Evolutionary conservation across 1,139 yeast genomes (phyloP), one percentile per base, ranked within the genome.

Genomic region (Nadsonia commutata): DNA sequence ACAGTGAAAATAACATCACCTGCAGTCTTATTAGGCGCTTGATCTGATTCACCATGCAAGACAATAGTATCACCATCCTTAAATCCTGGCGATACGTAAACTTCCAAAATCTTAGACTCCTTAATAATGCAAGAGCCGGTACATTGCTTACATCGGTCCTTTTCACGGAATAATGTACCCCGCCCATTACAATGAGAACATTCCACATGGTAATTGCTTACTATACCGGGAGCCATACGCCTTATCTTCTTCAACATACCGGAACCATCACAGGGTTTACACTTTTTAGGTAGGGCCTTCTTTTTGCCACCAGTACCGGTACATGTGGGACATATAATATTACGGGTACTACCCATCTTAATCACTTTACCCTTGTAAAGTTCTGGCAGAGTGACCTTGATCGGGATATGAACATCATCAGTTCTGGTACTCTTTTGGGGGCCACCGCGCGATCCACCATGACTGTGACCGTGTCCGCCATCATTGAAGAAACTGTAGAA

Each of bases 81-180:
- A 4, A 85, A 71, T 1, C 98, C 97, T 40, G 76, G 76, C 6
- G 76, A 76, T 27, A 90, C 76, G 50, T 78, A 78, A 49, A 90
- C 84, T 55, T 85, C 94, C 48, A 86, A 63, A 18, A 81, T 73
- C 56, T 83, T 80, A 22, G 79, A 72, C 54, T 84, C 86, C 46
- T 78, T 80, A 3, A 66, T 64, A 3, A 75, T 67, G 33, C 79
- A 74, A 3, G 64, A 62, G 2, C 95, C 96, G 16, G 64, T 61
- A 62, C 98, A 90, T 50, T 69, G 69, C 54, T 78, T 81, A 66
- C 98, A 90, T 48, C 70, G 69, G 58, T 86, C 94, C 57, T 80
- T 82, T 20, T 65, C 59, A 45, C 79, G 70, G 52, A 70, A 73
- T 2, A 72, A 65, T 38, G 71, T 66, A 1, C 97, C 96, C 20